Conservation (phyloP, 2,329 filamentous ascomycete species). For the Colletotrichum acutatum region DNA sequence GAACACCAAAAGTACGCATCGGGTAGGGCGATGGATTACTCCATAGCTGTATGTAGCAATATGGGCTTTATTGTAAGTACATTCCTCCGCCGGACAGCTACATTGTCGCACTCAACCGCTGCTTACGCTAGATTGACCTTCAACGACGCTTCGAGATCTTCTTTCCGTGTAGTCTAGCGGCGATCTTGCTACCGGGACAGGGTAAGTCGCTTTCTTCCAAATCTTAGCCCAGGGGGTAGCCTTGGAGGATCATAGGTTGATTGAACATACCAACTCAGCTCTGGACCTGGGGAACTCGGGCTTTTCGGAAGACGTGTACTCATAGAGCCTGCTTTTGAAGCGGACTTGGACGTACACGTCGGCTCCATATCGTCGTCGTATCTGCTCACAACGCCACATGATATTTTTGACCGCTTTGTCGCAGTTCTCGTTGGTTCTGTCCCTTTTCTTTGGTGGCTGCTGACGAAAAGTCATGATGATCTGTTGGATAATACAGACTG, state of each 20-base stretch:
- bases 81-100: not conserved
- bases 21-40: not conserved
- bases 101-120: not conserved
- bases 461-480: not conserved
- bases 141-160: not conserved
- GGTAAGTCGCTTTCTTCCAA: not conserved
- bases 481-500: not conserved
- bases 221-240: not conserved
- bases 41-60: too few relatives aligned
- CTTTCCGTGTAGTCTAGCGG: not conserved
- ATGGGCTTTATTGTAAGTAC: too few relatives aligned
- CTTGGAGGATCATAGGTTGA: not conserved
- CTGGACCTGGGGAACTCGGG: not conserved
- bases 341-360: not conserved
- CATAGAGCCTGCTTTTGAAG: not conserved
- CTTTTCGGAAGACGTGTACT: not conserved
- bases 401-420: not conserved
- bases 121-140: not conserved
- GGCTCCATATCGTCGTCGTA: not conserved
- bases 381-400: not conserved
- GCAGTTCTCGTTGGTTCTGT: slow-evolving; percentile 9
- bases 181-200: not conserved
- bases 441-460: slow-evolving; percentile 1
- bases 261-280: not conserved
- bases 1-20: too few relatives aligned